Evolutionary conservation across 805 yeast genomes (phyloP).

Genomic region (Ogataea polymorpha): DNA sequence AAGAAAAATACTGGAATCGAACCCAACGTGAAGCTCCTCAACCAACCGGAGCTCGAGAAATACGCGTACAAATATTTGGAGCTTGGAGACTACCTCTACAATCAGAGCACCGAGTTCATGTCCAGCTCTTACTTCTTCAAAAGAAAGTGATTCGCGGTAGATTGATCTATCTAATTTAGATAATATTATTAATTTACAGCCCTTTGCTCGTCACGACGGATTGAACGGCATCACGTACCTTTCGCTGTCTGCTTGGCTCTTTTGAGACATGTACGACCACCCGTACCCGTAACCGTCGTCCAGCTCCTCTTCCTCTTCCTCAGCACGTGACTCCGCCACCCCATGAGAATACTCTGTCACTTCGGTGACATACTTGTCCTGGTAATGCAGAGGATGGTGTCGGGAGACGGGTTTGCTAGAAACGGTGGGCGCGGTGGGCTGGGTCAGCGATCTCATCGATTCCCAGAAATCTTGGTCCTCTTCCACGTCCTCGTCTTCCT

Average conservation of each 20-base stretch:
- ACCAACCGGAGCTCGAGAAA: conserved; percentile 43
- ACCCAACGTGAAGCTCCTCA: conserved; percentile 50
- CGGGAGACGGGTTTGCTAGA: conserved; percentile 44
- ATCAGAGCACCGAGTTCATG: conserved; percentile 65
- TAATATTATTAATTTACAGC: neutral
- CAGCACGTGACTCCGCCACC: conserved; percentile 6
- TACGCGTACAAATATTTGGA: conserved; percentile 68
- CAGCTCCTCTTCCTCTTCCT: conserved; percentile 30
- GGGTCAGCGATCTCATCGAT: conserved; percentile 56
- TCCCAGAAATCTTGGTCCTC: conserved; percentile 74
- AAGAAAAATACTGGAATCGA: conserved; percentile 69
- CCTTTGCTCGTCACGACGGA: conserved; percentile 23
- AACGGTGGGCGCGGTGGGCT: conserved; percentile 31
- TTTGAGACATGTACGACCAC: conserved; percentile 29
- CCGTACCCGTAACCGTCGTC: conserved; percentile 34
- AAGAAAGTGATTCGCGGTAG: conserved; percentile 40
- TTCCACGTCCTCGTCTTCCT: conserved; percentile 51
- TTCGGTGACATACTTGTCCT: conserved; percentile 15
- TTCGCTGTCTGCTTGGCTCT: conserved; percentile 5
- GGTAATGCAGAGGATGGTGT: conserved; percentile 51
- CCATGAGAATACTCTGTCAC: conserved; percentile 10
- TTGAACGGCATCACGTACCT: conserved; percentile 32
- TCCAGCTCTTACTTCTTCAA: conserved; percentile 71
- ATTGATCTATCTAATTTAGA: neutral
- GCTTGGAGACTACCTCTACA: conserved; percentile 82